These are phyloP conservation scores for Amanita pallidorosea DNA, from an alignment of 768 basidiomycete species.

Conservation along the genomic window DNA sequence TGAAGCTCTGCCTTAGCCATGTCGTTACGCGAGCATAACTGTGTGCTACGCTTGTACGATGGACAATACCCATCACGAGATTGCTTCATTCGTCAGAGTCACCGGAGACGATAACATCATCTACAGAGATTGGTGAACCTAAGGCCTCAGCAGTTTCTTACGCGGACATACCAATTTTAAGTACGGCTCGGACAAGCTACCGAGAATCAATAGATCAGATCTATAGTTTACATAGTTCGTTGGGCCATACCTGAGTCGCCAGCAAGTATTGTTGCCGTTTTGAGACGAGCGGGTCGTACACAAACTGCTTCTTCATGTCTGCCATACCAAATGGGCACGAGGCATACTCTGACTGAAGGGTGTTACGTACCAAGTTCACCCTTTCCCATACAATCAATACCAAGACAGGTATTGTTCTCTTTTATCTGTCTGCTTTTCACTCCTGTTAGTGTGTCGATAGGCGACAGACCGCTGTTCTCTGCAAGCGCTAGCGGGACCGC, in stretches of 20 bases:
- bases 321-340: background rate
- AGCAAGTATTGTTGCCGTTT: slow-evolving; percentile 95
- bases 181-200: slow-evolving; percentile 73
- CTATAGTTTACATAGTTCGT: too few relatives aligned
- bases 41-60: background rate
- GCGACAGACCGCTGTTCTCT: slow-evolving; percentile 93
- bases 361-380: slow-evolving; percentile 72
- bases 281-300: slow-evolving; percentile 94
- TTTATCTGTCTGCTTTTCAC: slow-evolving; percentile 89
- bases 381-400: slow-evolving; percentile 85
- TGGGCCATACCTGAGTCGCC: slow-evolving; percentile 73
- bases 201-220: slow-evolving; percentile 1
- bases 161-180: slow-evolving; percentile 65
- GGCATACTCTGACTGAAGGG: background rate
- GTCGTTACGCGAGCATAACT: background rate
- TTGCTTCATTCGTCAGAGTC: slow-evolving; percentile 50
- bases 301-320: slow-evolving; percentile 98
- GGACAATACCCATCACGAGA: background rate
- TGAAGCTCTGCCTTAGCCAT: too few relatives aligned
- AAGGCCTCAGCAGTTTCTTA: background rate
- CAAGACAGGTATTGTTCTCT: slow-evolving; percentile 76
- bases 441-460: slow-evolving; percentile 94
- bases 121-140: slow-evolving; percentile 23
- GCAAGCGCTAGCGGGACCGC: slow-evolving; percentile 93
- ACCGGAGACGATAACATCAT: slow-evolving; percentile 71